Evolutionary conservation across 495 filamentous ascomycete species (phyloP), one percentile per base, ranked within the genome.

Genomic region (Chaetomium tenue): DNA sequence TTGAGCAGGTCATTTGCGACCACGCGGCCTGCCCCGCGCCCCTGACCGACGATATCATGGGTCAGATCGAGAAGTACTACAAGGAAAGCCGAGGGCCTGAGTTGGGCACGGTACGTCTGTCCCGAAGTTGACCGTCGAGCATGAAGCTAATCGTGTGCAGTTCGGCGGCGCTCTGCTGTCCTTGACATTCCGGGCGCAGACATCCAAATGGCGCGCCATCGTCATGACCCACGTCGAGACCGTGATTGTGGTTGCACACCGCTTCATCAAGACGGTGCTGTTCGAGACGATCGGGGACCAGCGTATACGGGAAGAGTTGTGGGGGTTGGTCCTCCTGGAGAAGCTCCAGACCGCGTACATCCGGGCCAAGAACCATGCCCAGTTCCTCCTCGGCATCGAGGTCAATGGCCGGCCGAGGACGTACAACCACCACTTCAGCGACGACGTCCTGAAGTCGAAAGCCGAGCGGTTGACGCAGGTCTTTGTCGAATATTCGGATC

Each of bases 381-480:
- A 68, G 0, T 82, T 81, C 51, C 65, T 90, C 5, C 69, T 88
- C 0, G 16, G 71, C 1, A 75, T 84, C 23, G 85, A 89, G 65
- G 71, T 78, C 1, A 64, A 73, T 4, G 78, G 77, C 0, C 74
- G 63, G 0, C 80, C 79, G 2, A 67, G 78, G 42, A 89, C 86
- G 0, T 64, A 78, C 12, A 83, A 86, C 61, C 81, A 84, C 58
- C 82, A 81, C 58, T 82, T 88, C 64, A 82, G 75, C 55, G 76
- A 79, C 3, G 79, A 77, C 40, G 68, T 87, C 0, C 71, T 84
- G 58, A 78, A 78, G 63, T 40, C 65, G 30, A 71, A 30, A n/a
- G 58, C n/a, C 69, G 70, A n/a, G 42, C 77, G 37, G 61, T 67
- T 30, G 54, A 63, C 13, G 66, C 26, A 6, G 9, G 8, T 8